Evolutionary conservation across 2,329 filamentous ascomycete species (phyloP).

Genomic region (Capronia epimyces): DNA sequence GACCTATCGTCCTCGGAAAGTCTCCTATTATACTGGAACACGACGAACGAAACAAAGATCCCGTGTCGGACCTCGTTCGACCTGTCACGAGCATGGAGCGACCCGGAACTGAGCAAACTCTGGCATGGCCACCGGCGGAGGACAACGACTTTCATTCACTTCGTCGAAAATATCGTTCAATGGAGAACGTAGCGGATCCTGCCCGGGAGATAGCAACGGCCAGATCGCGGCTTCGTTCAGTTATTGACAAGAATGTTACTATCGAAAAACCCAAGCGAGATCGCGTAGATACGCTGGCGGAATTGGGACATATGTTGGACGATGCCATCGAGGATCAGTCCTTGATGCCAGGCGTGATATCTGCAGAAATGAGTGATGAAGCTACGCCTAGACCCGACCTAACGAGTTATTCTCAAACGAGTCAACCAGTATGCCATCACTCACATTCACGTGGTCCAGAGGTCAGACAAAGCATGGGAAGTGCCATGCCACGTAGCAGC

Average conservation of each 20-base stretch:
- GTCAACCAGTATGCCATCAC: conserved; percentile 1
- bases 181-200: conserved; percentile 14
- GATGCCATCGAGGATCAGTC: conserved; percentile 23
- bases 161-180: conserved; percentile 15
- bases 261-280: conserved; percentile 2
- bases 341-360: conserved; percentile 6
- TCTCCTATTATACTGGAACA: not conserved
- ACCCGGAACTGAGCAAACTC: not conserved
- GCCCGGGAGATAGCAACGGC: conserved; percentile 19
- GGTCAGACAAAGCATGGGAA: conserved; percentile 11
- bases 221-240: conserved; percentile 21
- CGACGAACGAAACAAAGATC: not conserved
- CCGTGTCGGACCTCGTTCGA: conserved; percentile 2
- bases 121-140: not conserved
- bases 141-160: not conserved
- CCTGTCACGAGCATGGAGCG: conserved; percentile 18
- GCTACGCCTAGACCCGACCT: conserved; percentile 5
- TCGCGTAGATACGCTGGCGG: conserved; percentile 22
- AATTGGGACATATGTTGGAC: conserved; percentile 28
- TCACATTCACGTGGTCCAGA: conserved; percentile 8
- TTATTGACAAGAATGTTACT: conserved; percentile 10
- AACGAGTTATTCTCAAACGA: conserved; percentile 5
- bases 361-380: conserved; percentile 6
- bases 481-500: conserved; percentile 15
- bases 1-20: conserved; percentile 4